Conservation (phyloP, 768 basidiomycete genomes). For the Leccinum incarnatum region DNA sequence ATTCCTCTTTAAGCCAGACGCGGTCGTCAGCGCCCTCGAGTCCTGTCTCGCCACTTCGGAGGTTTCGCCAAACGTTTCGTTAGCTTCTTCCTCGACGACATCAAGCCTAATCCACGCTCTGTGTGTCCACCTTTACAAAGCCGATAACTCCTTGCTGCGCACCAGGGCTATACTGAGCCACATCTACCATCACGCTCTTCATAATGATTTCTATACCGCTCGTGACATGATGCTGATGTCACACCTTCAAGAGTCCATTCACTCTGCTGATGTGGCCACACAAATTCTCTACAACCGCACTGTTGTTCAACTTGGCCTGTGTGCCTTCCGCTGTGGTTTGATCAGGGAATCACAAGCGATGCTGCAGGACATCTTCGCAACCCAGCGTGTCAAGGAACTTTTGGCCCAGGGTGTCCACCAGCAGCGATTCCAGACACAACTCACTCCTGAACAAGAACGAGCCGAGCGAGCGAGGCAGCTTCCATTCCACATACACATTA, state of each 20-base stretch:
- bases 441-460: constrained; percentile 95
- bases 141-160: constrained; percentile 85
- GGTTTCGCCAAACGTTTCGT: constrained; percentile 59
- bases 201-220: constrained; percentile 94
- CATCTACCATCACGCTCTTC: constrained; percentile 94
- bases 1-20: constrained; percentile 68
- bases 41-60: constrained; percentile 56
- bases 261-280: constrained; percentile 93
- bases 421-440: constrained; percentile 74
- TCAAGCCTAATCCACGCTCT: constrained; percentile 83
- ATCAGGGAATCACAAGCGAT: constrained; percentile 93
- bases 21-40: constrained; percentile 89
- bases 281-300: constrained; percentile 98
- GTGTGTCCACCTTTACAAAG: constrained; percentile 91
- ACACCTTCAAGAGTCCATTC: constrained; percentile 94
- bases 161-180: constrained; percentile 97
- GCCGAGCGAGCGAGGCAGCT: constrained; percentile 93
- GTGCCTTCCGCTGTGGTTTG: constrained; percentile 92
- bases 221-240: constrained; percentile 99
- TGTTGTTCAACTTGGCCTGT: constrained; percentile 94
- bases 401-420: constrained; percentile 96
- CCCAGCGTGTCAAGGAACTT: constrained; percentile 95
- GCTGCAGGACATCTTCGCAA: constrained; percentile 93
- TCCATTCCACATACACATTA: constrained; percentile 99
- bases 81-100: constrained; percentile 54